Percentiles rank a stretch among this genome's conserved stretches.
phyloP scores from a whole-genome alignment of 164 flowering plant genomes.

The Magnolia kwangsiensis region DNA sequence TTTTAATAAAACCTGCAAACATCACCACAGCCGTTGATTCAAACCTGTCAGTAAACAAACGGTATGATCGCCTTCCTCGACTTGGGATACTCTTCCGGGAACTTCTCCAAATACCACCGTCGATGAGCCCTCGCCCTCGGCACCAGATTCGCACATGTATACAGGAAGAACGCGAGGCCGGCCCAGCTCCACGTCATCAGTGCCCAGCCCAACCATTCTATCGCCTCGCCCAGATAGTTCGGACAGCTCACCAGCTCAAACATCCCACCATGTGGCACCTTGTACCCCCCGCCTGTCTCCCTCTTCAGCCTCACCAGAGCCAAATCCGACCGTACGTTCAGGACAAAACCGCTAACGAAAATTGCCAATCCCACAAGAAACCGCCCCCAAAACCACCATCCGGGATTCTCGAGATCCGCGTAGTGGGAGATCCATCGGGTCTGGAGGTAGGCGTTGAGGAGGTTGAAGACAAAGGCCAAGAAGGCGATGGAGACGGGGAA shows the following conservation, averaged over 20 bases:
- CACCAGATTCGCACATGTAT: slow-evolving; percentile 79
- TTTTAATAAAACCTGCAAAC: neutral
- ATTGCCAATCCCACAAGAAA: slow-evolving; percentile 44
- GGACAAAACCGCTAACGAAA: slow-evolving; percentile 55
- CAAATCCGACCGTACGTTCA: slow-evolving; percentile 65
- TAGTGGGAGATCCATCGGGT: slow-evolving; percentile 71
- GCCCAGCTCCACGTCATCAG: slow-evolving; percentile 82
- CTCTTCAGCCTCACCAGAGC: slow-evolving; percentile 52
- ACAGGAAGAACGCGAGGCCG: slow-evolving; percentile 70
- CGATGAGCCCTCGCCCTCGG: slow-evolving; percentile 73
- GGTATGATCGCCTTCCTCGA: slow-evolving; percentile 79
- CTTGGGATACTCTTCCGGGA: slow-evolving; percentile 78
- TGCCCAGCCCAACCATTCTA: slow-evolving; percentile 96
- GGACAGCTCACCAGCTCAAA: slow-evolving; percentile 87
- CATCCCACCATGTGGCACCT: slow-evolving; percentile 71
- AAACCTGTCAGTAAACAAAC: slow-evolving; percentile 44
- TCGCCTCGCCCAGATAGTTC: slow-evolving; percentile 80
- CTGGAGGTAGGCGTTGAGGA: slow-evolving; percentile 68
- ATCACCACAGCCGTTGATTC: neutral
- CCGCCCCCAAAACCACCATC: slow-evolving; percentile 56
- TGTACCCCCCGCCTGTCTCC: slow-evolving; percentile 56
- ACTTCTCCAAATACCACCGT: slow-evolving; percentile 78
- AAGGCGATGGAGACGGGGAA: slow-evolving; percentile 64
- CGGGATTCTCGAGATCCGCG: slow-evolving; percentile 29
- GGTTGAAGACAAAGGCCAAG: slow-evolving; percentile 64